Evolutionary conservation across 106 monocot genomes (phyloP), one percentile per base, ranked within the genome.

Genomic region (Phalaenopsis equestris): DNA sequence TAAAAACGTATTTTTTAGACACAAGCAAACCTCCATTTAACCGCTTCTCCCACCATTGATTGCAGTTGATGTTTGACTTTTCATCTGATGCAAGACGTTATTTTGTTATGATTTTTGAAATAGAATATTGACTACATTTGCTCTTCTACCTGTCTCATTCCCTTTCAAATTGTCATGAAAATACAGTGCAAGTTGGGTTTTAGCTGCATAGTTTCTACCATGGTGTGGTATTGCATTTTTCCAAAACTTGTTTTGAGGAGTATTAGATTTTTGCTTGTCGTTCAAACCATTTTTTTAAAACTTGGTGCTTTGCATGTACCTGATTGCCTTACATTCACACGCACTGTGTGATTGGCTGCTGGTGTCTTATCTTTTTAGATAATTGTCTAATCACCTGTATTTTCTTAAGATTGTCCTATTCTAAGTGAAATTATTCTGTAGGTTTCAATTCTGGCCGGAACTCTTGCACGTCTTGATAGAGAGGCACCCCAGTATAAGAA

Each of bases 381-480:
- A 5, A 61, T 21, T 61, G 2, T 61, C 61, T n/a, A 61, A 12
- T 12, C 10, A 10, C 52, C 12, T 12, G 14, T 52, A 6, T 61
- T n/a, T 61, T 18, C 1, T 19, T 19, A 21, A 61, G 6, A 10
- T 18, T 21, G 19, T 6, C 61, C 8, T n/a, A 61, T n/a, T 61
- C 4, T 61, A 61, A 61, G 5, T 37, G 38, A 39, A 39, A 38
- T 38, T 70, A n/a, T 70, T 70, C 39, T 38, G 37, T 82, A 96
- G 96, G 96, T 96, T 47, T 96, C 96, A 36, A 96, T 96, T 85
- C 88, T 96, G 86, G 96, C 96, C n/a, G 96, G 96, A 77, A 96
- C 96, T 76, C 83, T 96, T 84, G 96, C 96, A 86, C 93, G 96
- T 19, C 90, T 96, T 80, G 96, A 96, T 67, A 85, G 96, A 80